A percentile compares a stretch with the other conserved stretches of the same genome.
phyloP scores from a whole-genome alignment of 2,329 filamentous ascomycete species.

The Pseudogymnoascus sp. region DNA sequence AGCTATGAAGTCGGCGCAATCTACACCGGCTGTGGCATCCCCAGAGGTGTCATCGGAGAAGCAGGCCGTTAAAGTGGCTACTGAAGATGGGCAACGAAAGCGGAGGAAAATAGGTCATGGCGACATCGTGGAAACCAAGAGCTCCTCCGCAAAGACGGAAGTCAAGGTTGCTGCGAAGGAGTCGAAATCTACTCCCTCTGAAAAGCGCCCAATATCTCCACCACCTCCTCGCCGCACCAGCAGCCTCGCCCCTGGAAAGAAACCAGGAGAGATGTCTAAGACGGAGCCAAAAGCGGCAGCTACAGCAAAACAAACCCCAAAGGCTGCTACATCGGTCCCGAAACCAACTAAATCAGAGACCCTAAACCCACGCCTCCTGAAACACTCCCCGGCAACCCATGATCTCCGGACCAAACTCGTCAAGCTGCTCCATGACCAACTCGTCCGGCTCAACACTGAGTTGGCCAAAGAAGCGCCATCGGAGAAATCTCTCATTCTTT shows the following conservation, averaged over 20 bases:
- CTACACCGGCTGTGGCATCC: not conserved
- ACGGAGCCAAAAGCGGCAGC: slow-evolving; percentile 13
- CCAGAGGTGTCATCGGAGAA: not conserved
- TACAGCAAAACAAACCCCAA: not conserved
- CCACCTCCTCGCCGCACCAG: slow-evolving; percentile 21
- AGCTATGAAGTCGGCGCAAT: not conserved
- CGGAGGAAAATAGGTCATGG: slow-evolving; percentile 23
- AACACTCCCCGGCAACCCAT: slow-evolving; percentile 47
- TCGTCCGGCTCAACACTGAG: slow-evolving; percentile 58
- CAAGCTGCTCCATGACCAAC: slow-evolving; percentile 56
- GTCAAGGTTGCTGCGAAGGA: not conserved
- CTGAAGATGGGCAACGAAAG: slow-evolving; percentile 28
- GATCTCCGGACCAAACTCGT: slow-evolving; percentile 49
- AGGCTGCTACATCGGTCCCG: not conserved
- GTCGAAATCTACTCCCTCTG: slow-evolving; percentile 10
- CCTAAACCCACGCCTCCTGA: slow-evolving; percentile 59
- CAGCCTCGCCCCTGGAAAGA: slow-evolving; percentile 9
- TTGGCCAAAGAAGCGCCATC: slow-evolving; percentile 43
- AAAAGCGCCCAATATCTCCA: slow-evolving; percentile 21
- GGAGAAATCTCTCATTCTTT: slow-evolving; percentile 48
- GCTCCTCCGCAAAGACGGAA: not conserved
- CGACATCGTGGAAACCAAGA: not conserved
- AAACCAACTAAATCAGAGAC: slow-evolving; percentile 36
- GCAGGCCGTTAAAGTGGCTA: slow-evolving; percentile 8
- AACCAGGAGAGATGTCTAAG: slow-evolving; percentile 13